These are phyloP conservation scores for Fusarium transvaalense DNA, from an alignment of 2,329 filamentous ascomycete species.

Conservation along the genomic window DNA sequence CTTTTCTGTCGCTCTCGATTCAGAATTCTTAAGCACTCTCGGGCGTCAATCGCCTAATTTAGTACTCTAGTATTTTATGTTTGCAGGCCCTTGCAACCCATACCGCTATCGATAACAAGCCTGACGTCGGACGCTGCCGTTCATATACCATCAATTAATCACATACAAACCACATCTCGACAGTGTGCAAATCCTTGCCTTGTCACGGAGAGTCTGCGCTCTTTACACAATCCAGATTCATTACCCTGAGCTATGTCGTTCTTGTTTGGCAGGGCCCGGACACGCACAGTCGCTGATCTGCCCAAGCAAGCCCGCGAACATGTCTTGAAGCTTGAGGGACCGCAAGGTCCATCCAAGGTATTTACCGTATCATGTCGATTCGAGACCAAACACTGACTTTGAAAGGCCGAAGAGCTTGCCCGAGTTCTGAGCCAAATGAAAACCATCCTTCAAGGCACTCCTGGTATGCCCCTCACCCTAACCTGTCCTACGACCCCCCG, in stretches of 20 bases:
- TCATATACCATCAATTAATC: conserved; percentile 15
- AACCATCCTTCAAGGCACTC: conserved; percentile 89
- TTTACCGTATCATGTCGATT: conserved; percentile 4
- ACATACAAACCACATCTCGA: conserved; percentile 10
- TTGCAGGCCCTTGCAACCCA: conserved; percentile 1
- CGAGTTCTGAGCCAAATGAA: conserved; percentile 93
- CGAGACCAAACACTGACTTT: conserved; percentile 3
- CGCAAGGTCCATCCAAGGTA: conserved; percentile 63
- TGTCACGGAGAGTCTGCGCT: neutral
- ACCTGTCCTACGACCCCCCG: conserved; percentile 9
- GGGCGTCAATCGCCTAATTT: neutral
- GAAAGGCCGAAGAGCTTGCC: conserved; percentile 85
- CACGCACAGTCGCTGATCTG: conserved; percentile 65
- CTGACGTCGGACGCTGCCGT: conserved; percentile 27
- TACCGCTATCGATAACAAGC: conserved; percentile 41
- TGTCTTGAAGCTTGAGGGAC: conserved; percentile 65
- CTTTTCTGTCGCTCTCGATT: neutral
- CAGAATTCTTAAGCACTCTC: neutral
- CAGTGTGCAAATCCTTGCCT: conserved; percentile 1
- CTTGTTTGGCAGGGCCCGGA: conserved; percentile 66
- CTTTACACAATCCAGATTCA: neutral
- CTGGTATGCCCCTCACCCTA: conserved; percentile 68
- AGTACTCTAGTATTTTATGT: neutral
- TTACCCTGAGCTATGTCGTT: conserved; percentile 61
- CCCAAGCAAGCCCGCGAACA: conserved; percentile 68